A percentile compares a stretch with the other conserved stretches of the same genome.
phyloP scores from a whole-genome alignment of 495 filamentous ascomycete species.

The Halenospora varia region DNA sequence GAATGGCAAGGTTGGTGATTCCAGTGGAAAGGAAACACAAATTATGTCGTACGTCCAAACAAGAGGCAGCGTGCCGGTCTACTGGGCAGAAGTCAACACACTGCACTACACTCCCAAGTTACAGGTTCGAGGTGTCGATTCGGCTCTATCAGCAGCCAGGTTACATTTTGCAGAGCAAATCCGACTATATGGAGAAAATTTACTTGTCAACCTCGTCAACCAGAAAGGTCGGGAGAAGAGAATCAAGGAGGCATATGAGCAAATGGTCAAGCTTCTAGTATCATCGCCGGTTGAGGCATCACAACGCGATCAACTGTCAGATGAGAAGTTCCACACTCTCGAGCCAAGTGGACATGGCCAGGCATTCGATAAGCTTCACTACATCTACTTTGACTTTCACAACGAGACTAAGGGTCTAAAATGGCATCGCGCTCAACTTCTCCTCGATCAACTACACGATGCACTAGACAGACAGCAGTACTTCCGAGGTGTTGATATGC shows the following conservation, averaged over 20 bases:
- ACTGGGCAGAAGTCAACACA: slow-evolving; percentile 91
- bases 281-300: slow-evolving; percentile 59
- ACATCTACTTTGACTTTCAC: slow-evolving; percentile 98
- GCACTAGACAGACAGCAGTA: slow-evolving; percentile 75
- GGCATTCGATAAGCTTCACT: slow-evolving; percentile 79
- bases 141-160: slow-evolving; percentile 72
- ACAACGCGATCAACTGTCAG: slow-evolving; percentile 47
- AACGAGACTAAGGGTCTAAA: slow-evolving; percentile 91
- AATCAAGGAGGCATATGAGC: slow-evolving; percentile 89
- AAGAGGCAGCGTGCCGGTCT: slow-evolving; percentile 88
- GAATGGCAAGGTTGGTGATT: slow-evolving; percentile 57
- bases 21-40: slow-evolving; percentile 68
- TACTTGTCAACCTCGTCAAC: slow-evolving; percentile 94
- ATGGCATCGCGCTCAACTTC: slow-evolving; percentile 86
- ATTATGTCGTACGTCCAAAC: slow-evolving; percentile 94
- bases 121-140: slow-evolving; percentile 78
- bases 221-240: slow-evolving; percentile 83
- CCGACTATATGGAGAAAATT: slow-evolving; percentile 88
- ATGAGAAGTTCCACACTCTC: slow-evolving; percentile 77
- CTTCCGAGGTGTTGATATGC: slow-evolving; percentile 87
- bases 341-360: slow-evolving; percentile 58
- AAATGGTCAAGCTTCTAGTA: slow-evolving; percentile 71
- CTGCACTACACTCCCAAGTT: slow-evolving; percentile 86
- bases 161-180: slow-evolving; percentile 93
- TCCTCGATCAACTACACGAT: slow-evolving; percentile 74